A percentile compares a stretch with the other conserved stretches of the same genome.
Evolutionary conservation across 345 rosid species (phyloP).

Genomic region (Iberis pinnata): DNA sequence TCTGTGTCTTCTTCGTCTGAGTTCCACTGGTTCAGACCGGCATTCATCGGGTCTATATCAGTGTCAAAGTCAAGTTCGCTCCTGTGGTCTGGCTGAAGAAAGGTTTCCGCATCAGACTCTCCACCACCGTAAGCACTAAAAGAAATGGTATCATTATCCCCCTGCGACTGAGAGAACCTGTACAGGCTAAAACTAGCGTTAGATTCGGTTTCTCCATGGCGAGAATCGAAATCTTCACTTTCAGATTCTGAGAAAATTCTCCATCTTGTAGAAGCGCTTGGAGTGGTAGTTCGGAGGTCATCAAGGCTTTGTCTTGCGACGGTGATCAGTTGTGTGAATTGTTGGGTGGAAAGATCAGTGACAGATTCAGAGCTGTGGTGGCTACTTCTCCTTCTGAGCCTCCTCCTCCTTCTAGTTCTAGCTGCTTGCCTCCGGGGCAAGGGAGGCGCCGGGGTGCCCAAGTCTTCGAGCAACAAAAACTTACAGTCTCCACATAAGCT

Average conservation of each 20-base stretch:
- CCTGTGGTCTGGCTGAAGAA: constrained; percentile 39
- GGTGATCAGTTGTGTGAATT: constrained; percentile 47
- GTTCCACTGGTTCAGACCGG: constrained; percentile 68
- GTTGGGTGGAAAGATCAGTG: constrained; percentile 49
- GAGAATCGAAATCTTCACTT: constrained; percentile 47
- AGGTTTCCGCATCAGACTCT: constrained; percentile 66
- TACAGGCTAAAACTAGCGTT: constrained; percentile 48
- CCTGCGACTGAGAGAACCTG: constrained; percentile 40
- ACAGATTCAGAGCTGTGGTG: constrained; percentile 60
- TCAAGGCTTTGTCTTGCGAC: constrained; percentile 45
- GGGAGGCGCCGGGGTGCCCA: constrained; percentile 41
- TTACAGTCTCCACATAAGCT: constrained; percentile 74
- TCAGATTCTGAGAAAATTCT: constrained; percentile 61
- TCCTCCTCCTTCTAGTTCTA: constrained; percentile 32
- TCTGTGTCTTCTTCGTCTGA: constrained; percentile 41
- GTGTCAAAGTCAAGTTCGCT: constrained; percentile 60
- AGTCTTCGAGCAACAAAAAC: constrained; percentile 65
- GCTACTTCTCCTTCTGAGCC: constrained; percentile 39
- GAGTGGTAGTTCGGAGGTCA: constrained; percentile 34
- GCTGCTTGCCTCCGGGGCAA: constrained; percentile 32
- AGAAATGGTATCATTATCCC: constrained; percentile 63
- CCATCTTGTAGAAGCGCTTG: constrained; percentile 67
- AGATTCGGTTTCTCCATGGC: constrained; percentile 51
- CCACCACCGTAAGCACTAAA: constrained; percentile 63
- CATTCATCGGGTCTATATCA: constrained; percentile 93